Conservation (phyloP, 306 rosid species). For the Oemleria cerasiformis region DNA sequence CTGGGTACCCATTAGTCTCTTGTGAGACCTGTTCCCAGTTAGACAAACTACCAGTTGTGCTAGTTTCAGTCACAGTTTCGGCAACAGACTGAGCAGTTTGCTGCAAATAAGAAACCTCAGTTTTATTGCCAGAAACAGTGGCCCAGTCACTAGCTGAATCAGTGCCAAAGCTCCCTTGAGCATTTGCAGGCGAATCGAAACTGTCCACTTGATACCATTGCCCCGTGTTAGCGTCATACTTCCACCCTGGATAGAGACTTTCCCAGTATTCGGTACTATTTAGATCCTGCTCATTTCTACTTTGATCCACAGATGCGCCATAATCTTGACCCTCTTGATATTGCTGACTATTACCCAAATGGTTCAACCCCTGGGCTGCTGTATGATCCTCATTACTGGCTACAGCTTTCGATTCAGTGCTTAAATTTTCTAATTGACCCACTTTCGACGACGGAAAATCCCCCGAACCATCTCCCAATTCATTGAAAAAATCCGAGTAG, state of each 20-base stretch:
- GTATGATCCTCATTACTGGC: constrained; percentile 29
- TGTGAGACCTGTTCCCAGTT: constrained; percentile 55
- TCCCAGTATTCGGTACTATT: constrained; percentile 67
- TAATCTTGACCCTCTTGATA: constrained; percentile 42
- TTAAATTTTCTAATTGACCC: constrained; percentile 17
- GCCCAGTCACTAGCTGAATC: constrained; percentile 37
- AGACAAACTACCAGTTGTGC: constrained; percentile 42
- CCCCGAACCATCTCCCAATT: constrained; percentile 47
- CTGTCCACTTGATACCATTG: constrained; percentile 77
- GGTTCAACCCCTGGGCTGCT: constrained; percentile 29
- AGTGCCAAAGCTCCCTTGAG: constrained; percentile 33
- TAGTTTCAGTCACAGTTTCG: constrained; percentile 52
- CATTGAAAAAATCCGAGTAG: constrained; percentile 73
- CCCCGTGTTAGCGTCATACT: constrained; percentile 50
- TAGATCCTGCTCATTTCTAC: constrained; percentile 46
- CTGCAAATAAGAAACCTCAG: constrained; percentile 52
- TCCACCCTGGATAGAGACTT: constrained; percentile 83
- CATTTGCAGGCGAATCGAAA: constrained; percentile 27
- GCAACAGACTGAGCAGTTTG: constrained; percentile 46
- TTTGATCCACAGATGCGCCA: constrained; percentile 38
- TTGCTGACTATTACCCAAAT: constrained; percentile 34
- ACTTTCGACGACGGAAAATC: constrained; percentile 28
- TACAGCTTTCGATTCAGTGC: constrained; percentile 21
- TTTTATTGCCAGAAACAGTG: constrained; percentile 37
- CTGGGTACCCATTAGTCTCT: constrained; percentile 63